These are phyloP conservation scores for Mucor sp. DNA, from an alignment of 371 early-diverging fungal genomes.

Conservation along the genomic window DNA sequence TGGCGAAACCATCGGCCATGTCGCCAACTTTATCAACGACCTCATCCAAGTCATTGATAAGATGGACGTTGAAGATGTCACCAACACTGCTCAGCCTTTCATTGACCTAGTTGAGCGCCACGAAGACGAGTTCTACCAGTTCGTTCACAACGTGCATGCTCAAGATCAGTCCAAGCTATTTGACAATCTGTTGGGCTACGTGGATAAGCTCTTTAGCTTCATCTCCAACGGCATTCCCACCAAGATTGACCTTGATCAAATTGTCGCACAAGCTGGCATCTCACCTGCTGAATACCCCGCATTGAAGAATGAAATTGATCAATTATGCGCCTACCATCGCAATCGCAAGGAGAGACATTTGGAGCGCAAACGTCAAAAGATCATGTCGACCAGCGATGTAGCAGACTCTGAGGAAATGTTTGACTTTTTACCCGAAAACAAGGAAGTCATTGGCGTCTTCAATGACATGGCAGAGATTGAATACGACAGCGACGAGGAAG, in stretches of 20 bases:
- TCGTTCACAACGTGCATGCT: constrained; percentile 64
- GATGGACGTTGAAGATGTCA: constrained; percentile 36
- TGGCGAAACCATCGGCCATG: constrained; percentile 59
- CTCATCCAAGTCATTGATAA: constrained; percentile 57
- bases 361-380: constrained; percentile 42
- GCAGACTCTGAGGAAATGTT: constrained; percentile 26
- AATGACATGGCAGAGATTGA: constrained; percentile 36
- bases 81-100: constrained; percentile 44
- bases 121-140: constrained; percentile 58
- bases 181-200: constrained; percentile 43
- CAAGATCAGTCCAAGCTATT: constrained; percentile 48
- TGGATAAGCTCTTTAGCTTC: constrained; percentile 35
- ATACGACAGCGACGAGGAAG: constrained; percentile 17
- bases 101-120: constrained; percentile 57
- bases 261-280: constrained; percentile 22
- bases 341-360: constrained; percentile 40
- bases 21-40: constrained; percentile 61
- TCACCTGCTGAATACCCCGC: constrained; percentile 20
- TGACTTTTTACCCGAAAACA: constrained; percentile 27
- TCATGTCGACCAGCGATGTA: constrained; percentile 18
- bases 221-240: constrained; percentile 32
- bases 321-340: constrained; percentile 31
- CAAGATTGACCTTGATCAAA: constrained; percentile 24
- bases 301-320: constrained; percentile 40
- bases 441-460: constrained; percentile 29